These are phyloP conservation scores for Grosmannia serpens DNA, from an alignment of 2,329 filamentous ascomycete genomes.

Conservation along the genomic window DNA sequence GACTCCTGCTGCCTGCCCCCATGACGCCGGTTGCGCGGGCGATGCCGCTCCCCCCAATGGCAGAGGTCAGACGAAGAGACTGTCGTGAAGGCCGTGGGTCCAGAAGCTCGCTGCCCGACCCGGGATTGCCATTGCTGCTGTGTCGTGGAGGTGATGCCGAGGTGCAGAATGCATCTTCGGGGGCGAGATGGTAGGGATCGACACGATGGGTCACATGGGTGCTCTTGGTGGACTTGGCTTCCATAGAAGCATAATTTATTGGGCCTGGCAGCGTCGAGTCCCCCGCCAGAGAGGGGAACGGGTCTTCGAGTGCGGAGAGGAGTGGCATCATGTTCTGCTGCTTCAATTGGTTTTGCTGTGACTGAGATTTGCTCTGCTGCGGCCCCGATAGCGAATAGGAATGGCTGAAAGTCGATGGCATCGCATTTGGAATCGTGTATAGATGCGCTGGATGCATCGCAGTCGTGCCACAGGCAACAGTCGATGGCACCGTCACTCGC, in stretches of 20 bases:
- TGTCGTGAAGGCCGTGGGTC: constrained; percentile 1
- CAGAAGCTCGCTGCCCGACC: constrained; percentile 1
- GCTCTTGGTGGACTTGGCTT: neutral
- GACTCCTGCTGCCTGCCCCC: constrained; percentile 44
- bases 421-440: neutral
- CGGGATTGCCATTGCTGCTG: neutral
- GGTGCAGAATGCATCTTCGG: constrained; percentile 69
- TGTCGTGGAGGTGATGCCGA: constrained; percentile 45
- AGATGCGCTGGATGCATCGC: neutral
- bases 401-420: neutral
- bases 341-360: neutral
- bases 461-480: neutral
- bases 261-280: constrained; percentile 28
- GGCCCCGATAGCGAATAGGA: neutral
- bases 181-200: constrained; percentile 61
- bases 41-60: neutral
- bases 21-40: constrained; percentile 24
- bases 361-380: neutral
- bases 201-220: constrained; percentile 25
- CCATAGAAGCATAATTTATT: constrained; percentile 7
- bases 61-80: constrained; percentile 3
- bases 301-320: constrained; percentile 7
- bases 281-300: constrained; percentile 23
- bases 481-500: neutral
- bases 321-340: neutral